Conservation (phyloP, 2,329 filamentous ascomycete species). For the Ambrosiella xylebori region DNA sequence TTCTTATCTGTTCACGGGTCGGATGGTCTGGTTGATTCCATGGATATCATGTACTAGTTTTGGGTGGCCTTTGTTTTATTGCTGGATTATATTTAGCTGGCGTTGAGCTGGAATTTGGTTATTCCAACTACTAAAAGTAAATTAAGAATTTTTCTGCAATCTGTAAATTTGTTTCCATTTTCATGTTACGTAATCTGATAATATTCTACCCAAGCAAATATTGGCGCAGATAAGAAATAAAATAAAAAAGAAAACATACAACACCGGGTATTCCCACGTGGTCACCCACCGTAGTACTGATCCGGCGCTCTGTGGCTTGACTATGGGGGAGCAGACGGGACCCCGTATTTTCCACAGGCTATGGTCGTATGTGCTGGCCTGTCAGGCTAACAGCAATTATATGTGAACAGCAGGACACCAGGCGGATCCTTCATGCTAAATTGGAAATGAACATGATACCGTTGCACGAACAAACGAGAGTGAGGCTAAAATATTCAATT, state of each 20-base stretch:
- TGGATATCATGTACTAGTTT: not conserved
- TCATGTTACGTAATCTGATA: too few species aligned
- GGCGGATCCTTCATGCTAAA: not conserved
- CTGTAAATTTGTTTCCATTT: too few species aligned
- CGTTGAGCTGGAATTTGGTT: not conserved
- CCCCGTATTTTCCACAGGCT: not conserved
- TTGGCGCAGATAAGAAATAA: not conserved
- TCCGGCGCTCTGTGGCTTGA: not conserved
- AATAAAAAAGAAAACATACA: not conserved
- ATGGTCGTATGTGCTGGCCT: not conserved
- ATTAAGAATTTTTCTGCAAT: not conserved
- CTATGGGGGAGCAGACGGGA: not conserved
- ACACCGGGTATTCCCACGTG: not conserved
- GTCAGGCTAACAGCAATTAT: not conserved
- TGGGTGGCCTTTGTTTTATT: not conserved
- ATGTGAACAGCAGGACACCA: not conserved
- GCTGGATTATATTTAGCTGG: not conserved
- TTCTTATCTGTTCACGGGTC: not conserved
- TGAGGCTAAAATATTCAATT: too few species aligned
- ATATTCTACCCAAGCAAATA: too few species aligned
- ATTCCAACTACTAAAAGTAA: not conserved
- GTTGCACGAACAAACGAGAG: not conserved
- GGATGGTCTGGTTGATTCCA: not conserved
- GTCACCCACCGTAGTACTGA: not conserved
- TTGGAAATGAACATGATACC: not conserved